These are phyloP conservation scores for Fomitopsis schrenkii DNA, from an alignment of 1,284 basidiomycete genomes.

Conservation along the genomic window DNA sequence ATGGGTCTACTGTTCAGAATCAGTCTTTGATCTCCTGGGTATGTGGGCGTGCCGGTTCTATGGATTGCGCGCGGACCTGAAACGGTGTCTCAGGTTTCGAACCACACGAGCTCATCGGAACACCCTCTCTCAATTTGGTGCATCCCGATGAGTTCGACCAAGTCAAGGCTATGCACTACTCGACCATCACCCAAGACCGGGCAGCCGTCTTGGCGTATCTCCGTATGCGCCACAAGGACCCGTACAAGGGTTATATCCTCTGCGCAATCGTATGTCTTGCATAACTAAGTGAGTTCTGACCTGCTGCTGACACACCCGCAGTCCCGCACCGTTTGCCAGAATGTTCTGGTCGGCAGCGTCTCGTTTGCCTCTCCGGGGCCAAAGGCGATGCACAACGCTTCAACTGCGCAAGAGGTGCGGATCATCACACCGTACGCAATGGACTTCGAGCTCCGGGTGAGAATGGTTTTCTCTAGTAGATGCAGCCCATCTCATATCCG, in stretches of 20 bases:
- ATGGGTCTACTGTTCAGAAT: slow-evolving; percentile 70
- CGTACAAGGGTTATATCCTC: slow-evolving; percentile 64
- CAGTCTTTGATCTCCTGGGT: slow-evolving; percentile 70
- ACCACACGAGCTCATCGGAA: slow-evolving; percentile 61
- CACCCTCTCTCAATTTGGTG: slow-evolving; percentile 63
- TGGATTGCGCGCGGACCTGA: neutral
- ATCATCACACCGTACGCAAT: slow-evolving; percentile 62
- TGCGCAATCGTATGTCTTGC: slow-evolving; percentile 58
- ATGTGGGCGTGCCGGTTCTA: slow-evolving; percentile 12
- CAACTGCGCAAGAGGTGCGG: slow-evolving; percentile 73
- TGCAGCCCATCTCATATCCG: neutral
- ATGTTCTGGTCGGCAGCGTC: slow-evolving; percentile 69
- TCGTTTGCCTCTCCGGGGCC: slow-evolving; percentile 68
- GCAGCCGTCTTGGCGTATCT: slow-evolving; percentile 72
- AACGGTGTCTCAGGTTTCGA: slow-evolving; percentile 51
- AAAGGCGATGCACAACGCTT: slow-evolving; percentile 71
- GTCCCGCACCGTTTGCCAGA: slow-evolving; percentile 64
- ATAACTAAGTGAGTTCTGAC: neutral
- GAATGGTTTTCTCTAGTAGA: neutral
- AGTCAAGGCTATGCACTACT: slow-evolving; percentile 62
- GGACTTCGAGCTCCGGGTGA: slow-evolving; percentile 66
- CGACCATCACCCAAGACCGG: slow-evolving; percentile 71
- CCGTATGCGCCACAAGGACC: slow-evolving; percentile 70
- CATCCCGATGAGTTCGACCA: slow-evolving; percentile 70
- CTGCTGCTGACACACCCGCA: slow-evolving; percentile 11